These are phyloP conservation scores for Akebia trifoliata DNA, from an alignment of 164 flowering plant genomes.

Conservation along the genomic window DNA sequence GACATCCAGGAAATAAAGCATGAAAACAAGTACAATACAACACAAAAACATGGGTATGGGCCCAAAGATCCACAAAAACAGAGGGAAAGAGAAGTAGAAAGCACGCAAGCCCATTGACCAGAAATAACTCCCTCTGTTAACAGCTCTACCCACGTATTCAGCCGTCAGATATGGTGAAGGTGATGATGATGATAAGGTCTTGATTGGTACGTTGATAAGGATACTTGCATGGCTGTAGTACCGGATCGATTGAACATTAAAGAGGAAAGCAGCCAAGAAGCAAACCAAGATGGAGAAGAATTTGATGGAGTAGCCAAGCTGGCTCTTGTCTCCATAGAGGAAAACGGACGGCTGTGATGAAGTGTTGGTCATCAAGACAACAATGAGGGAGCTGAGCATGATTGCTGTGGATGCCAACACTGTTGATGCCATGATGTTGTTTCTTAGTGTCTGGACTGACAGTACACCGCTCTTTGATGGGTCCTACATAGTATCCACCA, in stretches of 20 bases:
- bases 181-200: conserved; percentile 23
- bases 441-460: conserved; percentile 76
- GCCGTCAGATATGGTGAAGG: conserved; percentile 26
- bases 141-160: conserved; percentile 53
- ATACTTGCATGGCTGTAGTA: conserved; percentile 89
- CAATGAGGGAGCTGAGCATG: conserved; percentile 73
- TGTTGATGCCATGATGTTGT: conserved; percentile 96
- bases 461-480: conserved; percentile 63
- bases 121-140: conserved; percentile 71
- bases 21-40: conserved; percentile 45
- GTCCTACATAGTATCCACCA: conserved; percentile 39
- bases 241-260: conserved; percentile 78
- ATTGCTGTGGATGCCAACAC: conserved; percentile 76
- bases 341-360: conserved; percentile 9
- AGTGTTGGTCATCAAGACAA: conserved; percentile 49
- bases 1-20: conserved; percentile 61
- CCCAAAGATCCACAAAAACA: conserved; percentile 88
- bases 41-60: conserved; percentile 74
- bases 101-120: conserved; percentile 84
- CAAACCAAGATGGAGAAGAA: conserved; percentile 67
- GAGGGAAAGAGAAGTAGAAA: conserved; percentile 82
- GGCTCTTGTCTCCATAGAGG: conserved; percentile 47
- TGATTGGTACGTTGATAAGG: conserved; percentile 74
- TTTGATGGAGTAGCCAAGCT: conserved; percentile 49
- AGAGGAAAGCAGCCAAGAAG: conserved; percentile 62